Percentiles rank a stretch among this genome's conserved stretches.
Conservation (phyloP, 495 filamentous ascomycete genomes). For the Xylaria cubensis region DNA sequence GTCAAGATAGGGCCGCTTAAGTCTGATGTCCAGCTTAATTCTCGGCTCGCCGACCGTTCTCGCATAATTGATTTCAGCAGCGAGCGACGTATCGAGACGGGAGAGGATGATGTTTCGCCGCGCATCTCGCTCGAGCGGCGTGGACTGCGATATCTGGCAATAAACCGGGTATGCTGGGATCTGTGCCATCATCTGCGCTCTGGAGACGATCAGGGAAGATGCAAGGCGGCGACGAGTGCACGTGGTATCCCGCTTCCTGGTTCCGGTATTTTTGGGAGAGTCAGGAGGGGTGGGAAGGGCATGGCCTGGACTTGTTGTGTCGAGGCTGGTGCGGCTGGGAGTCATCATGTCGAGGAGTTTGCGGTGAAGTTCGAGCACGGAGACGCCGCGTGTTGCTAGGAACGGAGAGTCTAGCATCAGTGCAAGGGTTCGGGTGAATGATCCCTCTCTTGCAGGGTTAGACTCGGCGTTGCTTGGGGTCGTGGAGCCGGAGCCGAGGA, state of each 20-base stretch:
- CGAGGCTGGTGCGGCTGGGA: neutral
- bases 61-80: neutral
- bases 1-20: conserved; percentile 16
- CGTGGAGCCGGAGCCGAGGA: conserved; percentile 23
- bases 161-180: conserved; percentile 16
- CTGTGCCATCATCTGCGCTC: neutral
- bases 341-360: conserved; percentile 22
- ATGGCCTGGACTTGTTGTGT: neutral
- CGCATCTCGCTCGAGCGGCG: neutral
- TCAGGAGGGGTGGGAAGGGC: neutral
- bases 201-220: neutral
- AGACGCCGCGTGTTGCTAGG: conserved; percentile 14
- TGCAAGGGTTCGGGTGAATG: conserved; percentile 18
- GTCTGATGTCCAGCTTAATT: conserved; percentile 3
- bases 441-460: neutral
- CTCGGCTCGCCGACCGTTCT: neutral
- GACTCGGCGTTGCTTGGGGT: neutral
- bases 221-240: too few relatives aligned
- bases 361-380: conserved; percentile 22
- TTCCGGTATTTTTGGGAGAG: neutral
- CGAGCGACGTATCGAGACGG: conserved; percentile 7
- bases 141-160: conserved; percentile 10
- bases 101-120: conserved; percentile 18
- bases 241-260: neutral
- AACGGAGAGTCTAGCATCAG: conserved; percentile 21